These are phyloP conservation scores for Medicago truncatula DNA, from an alignment of 306 rosid species.

Conservation along the genomic window DNA sequence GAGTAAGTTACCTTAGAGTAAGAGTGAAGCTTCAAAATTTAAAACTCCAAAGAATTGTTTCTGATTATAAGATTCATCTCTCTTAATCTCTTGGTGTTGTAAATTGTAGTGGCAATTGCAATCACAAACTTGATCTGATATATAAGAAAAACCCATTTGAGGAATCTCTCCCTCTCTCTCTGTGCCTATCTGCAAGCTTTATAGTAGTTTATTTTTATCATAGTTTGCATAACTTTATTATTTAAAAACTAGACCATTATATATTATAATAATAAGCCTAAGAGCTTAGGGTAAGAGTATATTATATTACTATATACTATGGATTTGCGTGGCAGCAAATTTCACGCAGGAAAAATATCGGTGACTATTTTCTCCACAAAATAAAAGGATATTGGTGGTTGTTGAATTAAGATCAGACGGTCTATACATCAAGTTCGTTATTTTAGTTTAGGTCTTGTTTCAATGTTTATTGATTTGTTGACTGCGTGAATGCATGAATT, in stretches of 20 bases:
- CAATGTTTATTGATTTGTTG: too few relatives aligned
- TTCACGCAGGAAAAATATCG: not conserved
- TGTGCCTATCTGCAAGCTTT: constrained; percentile 37
- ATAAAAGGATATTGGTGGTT: too few relatives aligned
- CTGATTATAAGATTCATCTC: constrained; percentile 32
- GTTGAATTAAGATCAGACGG: not conserved
- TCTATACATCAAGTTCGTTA: not conserved
- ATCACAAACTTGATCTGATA: constrained; percentile 47
- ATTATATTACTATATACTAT: not conserved
- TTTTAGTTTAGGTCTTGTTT: not conserved
- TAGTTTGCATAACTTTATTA: constrained; percentile 45
- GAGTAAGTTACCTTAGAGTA: constrained; percentile 36
- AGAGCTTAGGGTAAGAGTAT: constrained; percentile 13
- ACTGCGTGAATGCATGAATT: too few relatives aligned
- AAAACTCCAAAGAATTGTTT: constrained; percentile 15
- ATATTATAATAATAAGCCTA: constrained; percentile 23
- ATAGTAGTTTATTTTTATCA: constrained; percentile 48
- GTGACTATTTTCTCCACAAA: not conserved
- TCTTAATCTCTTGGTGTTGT: constrained; percentile 18
- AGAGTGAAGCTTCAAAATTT: constrained; percentile 27
- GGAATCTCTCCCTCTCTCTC: constrained; percentile 54
- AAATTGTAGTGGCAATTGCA: constrained; percentile 18
- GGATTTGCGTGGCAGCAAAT: not conserved
- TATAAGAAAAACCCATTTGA: constrained; percentile 37
- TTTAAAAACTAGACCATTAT: constrained; percentile 35